A percentile compares a stretch with the other conserved stretches of the same genome.
Evolutionary conservation across 345 rosid genomes (phyloP).

Genomic region (Euphorbia lathyris): DNA sequence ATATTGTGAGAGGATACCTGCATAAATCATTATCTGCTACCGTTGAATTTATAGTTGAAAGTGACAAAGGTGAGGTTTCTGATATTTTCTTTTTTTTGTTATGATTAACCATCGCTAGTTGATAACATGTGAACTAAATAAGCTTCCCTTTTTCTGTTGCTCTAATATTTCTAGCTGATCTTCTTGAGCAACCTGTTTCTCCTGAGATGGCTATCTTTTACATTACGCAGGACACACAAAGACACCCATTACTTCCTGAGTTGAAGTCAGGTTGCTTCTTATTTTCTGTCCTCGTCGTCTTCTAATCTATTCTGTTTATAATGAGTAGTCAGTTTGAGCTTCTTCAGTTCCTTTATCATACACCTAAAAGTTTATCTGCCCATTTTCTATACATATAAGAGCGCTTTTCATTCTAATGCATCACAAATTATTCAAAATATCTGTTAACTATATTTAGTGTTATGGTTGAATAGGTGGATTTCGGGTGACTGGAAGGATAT

Average conservation of each 20-base stretch:
- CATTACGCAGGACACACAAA: conserved; percentile 90
- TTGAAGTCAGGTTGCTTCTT: conserved; percentile 58
- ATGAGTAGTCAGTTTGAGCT: conserved; percentile 6
- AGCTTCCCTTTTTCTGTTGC: conserved; percentile 5
- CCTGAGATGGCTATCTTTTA: conserved; percentile 80
- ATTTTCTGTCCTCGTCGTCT: not conserved
- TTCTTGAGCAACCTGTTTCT: conserved; percentile 56
- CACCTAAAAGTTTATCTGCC: not conserved
- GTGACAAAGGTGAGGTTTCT: conserved; percentile 51
- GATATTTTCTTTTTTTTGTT: not conserved
- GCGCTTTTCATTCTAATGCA: not conserved
- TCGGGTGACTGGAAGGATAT: conserved; percentile 72
- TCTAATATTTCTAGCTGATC: conserved; percentile 52
- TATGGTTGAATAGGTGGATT: conserved; percentile 62
- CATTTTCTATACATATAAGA: not conserved
- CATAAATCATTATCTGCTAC: conserved; percentile 69
- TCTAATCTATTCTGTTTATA: not conserved
- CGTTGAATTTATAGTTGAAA: conserved; percentile 70
- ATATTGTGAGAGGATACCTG: conserved; percentile 69
- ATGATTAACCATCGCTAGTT: not conserved
- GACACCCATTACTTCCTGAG: conserved; percentile 81
- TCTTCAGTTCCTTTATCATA: not conserved
- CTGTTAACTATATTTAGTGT: conserved; percentile 17
- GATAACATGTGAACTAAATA: conserved; percentile 7
- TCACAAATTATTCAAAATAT: conserved; percentile 6